These are phyloP conservation scores for Pseudonectria foliicola DNA, from an alignment of 2,329 filamentous ascomycete species.

Conservation along the genomic window DNA sequence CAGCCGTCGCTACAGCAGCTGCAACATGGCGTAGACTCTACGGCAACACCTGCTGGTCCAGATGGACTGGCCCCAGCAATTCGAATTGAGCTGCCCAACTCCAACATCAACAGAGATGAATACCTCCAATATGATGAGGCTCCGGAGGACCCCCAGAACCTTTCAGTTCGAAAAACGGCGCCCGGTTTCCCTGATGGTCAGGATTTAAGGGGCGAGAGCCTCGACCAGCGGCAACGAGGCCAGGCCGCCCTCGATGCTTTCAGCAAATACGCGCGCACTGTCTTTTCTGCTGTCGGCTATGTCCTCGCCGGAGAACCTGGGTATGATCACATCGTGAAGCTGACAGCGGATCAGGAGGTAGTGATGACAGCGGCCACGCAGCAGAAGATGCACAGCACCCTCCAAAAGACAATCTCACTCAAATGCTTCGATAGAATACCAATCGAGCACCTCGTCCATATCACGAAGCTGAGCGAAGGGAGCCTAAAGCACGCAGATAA, in stretches of 20 bases:
- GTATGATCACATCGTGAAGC: conserved; percentile 46
- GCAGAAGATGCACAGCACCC: conserved; percentile 61
- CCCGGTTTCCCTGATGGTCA: conserved; percentile 44
- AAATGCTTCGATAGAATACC: conserved; percentile 65
- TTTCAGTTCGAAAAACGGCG: conserved; percentile 49
- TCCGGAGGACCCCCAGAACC: conserved; percentile 38
- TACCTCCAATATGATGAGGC: conserved; percentile 42
- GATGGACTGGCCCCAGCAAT: conserved; percentile 24
- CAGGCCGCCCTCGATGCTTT: conserved; percentile 67
- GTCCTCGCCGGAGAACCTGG: conserved; percentile 49
- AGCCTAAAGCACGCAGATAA: conserved; percentile 61
- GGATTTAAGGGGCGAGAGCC: conserved; percentile 51
- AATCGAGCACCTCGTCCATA: conserved; percentile 63
- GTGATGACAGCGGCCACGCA: conserved; percentile 62
- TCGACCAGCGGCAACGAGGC: conserved; percentile 76
- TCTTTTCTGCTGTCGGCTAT: conserved; percentile 73
- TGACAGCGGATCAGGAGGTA: conserved; percentile 52
- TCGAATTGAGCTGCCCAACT: conserved; percentile 40
- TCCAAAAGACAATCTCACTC: conserved; percentile 65
- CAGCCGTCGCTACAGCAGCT: conserved; percentile 4
- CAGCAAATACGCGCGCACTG: conserved; percentile 58
- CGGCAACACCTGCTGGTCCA: conserved; percentile 5
- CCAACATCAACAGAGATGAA: conserved; percentile 44
- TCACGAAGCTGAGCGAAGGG: conserved; percentile 74
- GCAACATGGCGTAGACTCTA: background rate